Base-by-base conservation (phyloP, 495 filamentous ascomycete genomes). In the Aspergillus saccharolyticus region DNA sequence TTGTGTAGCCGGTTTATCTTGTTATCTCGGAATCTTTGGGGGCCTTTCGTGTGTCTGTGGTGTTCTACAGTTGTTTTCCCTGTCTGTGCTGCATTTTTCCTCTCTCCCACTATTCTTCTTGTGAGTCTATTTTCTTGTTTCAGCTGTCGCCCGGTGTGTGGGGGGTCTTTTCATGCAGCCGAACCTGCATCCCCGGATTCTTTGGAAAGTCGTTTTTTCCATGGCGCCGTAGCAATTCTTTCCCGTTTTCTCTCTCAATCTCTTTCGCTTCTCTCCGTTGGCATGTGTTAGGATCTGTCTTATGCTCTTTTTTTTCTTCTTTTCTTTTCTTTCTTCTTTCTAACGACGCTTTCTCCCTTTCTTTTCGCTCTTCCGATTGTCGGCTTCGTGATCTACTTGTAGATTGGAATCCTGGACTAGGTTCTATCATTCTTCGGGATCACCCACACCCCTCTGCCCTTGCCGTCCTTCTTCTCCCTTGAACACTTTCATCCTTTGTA, bases 1-100 rank as follows among this genome's bases (percentile, higher is more conserved):
- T 75, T 75, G 64, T 70, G 67, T 62, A 70, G 66, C 71, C 57
- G 65, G 70, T 62, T 67, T 67, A 63, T 66, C 56, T 58, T 65
- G 58, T 70, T 66, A 71, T 75, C 68, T 75, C 72, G 69, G 74
- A 75, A 74, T 74, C 65, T 76, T 69, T 66, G 70, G 67, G 64
- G 68, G 67, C 61, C 43, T 62, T 62, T 65, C 55, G 46, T 57
- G 54, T 67, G 64, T 68, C 56, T 64, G 59, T 64, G 56, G 54
- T 67, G 63, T 68, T 67, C 51, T 55, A 57, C 51, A 28, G 58
- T 55, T 53, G 16, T 59, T 58, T 47, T 62, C 49, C n/a, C 57
- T 60, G 47, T 59, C 59, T 55, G 39, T 60, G 52, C 58, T 59
- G 49, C 53, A 46, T 62, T 44, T 67, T 60, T 51, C 59, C 45